Base-by-base conservation (phyloP, 176 grass and related monocot species). In the Aegilops longissima region DNA sequence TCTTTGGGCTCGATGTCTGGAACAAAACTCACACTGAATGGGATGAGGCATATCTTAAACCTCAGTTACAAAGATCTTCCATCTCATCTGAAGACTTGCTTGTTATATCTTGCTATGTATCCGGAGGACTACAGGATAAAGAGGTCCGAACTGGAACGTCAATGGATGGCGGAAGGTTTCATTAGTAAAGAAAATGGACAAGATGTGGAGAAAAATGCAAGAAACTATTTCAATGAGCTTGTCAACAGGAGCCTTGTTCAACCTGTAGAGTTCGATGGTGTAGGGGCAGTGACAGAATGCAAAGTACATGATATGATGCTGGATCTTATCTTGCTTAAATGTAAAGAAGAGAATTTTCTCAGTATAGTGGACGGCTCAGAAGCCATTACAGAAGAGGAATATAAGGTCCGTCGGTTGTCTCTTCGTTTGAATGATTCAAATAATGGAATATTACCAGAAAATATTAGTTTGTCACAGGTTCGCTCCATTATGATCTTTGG, bases 261-360 rank as follows among this genome's bases (percentile, higher is more conserved):
- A 3, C 30, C 16, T 1, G 16, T 69, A 47, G 0, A 4, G 10
- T 44, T 66, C 20, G 17, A 30, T 20, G 0, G 4, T 0, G 17
- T 0, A 34, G 6, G 29, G 0, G 40, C 29, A 33, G 66, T 35
- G 30, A 69, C 0, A 69, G 0, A 16, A 8, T 69, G 31, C 31
- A 35, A 3, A 69, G 66, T 69, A 69, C 66, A 34, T 35, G 30
- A 69, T 20, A 69, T 69, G 66, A 35, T 69, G 6, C 6, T 69
- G 1, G 66, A 69, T 35, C 31, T 69, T 69, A 69, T 69, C 30
- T 14, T 69, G 30, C 0, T 8, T 8, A 69, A 35, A 14, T 34
- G 14, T 9, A 31, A 31, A 35, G 31, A 69, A 69, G 44, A 47
- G 44, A 47, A 69, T 35, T 69, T 67, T 69, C 17, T 69, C 16